Percentiles rank a stretch among this genome's conserved stretches.
Conservation (phyloP, 1,284 basidiomycete species). For the Vanrija sp. region DNA sequence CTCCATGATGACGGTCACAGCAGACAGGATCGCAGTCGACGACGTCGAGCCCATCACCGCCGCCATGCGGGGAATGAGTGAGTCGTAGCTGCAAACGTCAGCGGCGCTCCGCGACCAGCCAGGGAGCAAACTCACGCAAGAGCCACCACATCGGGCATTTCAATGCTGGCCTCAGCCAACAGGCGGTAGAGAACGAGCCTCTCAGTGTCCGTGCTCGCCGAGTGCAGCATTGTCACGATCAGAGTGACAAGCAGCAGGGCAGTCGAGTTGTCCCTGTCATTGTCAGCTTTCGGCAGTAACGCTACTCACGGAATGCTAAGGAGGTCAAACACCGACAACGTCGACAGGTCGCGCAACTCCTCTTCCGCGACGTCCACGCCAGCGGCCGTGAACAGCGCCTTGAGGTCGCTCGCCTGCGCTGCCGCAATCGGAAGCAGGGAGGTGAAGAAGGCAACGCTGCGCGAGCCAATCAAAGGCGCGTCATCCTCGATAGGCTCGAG, state of each 20-base stretch:
- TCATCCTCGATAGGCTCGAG: conserved; percentile 39
- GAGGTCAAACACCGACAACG: conserved; percentile 51
- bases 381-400: conserved; percentile 60
- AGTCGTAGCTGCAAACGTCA: conserved; percentile 61
- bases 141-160: conserved; percentile 69
- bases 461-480: conserved; percentile 51
- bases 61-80: conserved; percentile 69
- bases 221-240: conserved; percentile 68
- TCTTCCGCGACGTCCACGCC: conserved; percentile 56
- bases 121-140: conserved; percentile 56
- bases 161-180: conserved; percentile 66
- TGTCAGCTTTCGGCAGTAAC: neutral
- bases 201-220: conserved; percentile 71
- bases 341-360: conserved; percentile 52
- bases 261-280: conserved; percentile 56
- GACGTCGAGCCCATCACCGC: conserved; percentile 70
- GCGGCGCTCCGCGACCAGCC: neutral
- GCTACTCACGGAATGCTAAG: conserved; percentile 37
- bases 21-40: conserved; percentile 65
- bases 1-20: conserved; percentile 66
- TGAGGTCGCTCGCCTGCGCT: conserved; percentile 57
- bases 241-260: conserved; percentile 73
- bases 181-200: conserved; percentile 73
- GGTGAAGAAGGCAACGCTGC: conserved; percentile 74
- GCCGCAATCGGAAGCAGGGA: conserved; percentile 66